A percentile compares a stretch with the other conserved stretches of the same genome.
phyloP scores from a whole-genome alignment of 2,329 filamentous ascomycete species.

The Scolecobasidium constrictum region DNA sequence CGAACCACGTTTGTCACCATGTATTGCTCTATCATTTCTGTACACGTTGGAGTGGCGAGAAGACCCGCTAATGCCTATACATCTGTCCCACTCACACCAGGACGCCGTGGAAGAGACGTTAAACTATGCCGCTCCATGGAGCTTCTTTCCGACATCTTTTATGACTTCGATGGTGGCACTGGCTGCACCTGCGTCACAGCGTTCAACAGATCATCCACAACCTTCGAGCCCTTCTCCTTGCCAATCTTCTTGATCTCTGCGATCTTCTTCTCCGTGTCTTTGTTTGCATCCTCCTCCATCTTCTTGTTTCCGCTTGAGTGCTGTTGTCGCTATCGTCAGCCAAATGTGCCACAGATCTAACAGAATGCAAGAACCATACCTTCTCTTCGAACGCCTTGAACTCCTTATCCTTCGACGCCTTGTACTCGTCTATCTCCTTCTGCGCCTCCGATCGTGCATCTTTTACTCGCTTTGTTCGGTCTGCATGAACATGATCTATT shows the following conservation, averaged over 20 bases:
- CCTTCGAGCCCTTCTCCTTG: conserved; percentile 65
- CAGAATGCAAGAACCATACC: conserved; percentile 36
- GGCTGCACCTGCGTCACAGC: conserved; percentile 81
- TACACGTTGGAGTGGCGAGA: too few relatives aligned
- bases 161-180: conserved; percentile 25
- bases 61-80: too few relatives aligned
- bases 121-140: too few relatives aligned
- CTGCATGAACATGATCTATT: conserved; percentile 35
- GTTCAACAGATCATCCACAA: conserved; percentile 71
- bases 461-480: conserved; percentile 93
- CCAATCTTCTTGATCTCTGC: conserved; percentile 72
- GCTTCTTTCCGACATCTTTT: too few relatives aligned
- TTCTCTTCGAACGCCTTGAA: conserved; percentile 89
- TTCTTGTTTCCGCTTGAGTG: conserved; percentile 84
- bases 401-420: conserved; percentile 79
- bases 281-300: conserved; percentile 59
- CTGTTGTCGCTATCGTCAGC: conserved; percentile 34
- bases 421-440: conserved; percentile 94
- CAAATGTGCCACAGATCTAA: not conserved
- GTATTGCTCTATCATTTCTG: too few relatives aligned
- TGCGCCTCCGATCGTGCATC: conserved; percentile 94
- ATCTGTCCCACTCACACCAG: too few relatives aligned
- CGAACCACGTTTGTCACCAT: too few relatives aligned
- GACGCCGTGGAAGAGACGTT: too few relatives aligned
- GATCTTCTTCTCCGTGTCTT: conserved; percentile 72